phyloP scores from a whole-genome alignment of 2,329 filamentous ascomycete genomes.

The Monosporascus ibericus region DNA sequence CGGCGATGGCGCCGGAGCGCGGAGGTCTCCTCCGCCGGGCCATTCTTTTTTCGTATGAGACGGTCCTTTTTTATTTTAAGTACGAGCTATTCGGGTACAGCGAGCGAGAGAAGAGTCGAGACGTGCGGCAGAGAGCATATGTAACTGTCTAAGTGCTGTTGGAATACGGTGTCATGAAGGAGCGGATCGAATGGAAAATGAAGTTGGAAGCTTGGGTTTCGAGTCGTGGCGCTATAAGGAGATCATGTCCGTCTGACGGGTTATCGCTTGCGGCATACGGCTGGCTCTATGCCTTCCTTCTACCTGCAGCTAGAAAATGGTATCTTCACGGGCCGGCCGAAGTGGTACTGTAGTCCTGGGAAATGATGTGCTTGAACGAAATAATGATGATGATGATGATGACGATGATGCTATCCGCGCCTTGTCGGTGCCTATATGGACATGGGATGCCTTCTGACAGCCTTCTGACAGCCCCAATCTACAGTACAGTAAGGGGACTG shows the following conservation, averaged over 20 bases:
- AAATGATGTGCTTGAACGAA: too few relatives aligned
- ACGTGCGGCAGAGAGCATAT: neutral
- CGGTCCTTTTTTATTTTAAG: neutral
- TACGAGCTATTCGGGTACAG: neutral
- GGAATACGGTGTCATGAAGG: conserved; percentile 6
- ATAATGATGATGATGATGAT: too few relatives aligned
- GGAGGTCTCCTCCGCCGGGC: conserved; percentile 51
- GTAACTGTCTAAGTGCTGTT: neutral
- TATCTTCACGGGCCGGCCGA: too few relatives aligned
- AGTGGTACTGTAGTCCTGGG: too few relatives aligned
- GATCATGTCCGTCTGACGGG: conserved; percentile 12
- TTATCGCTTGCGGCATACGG: neutral
- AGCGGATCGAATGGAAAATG: conserved; percentile 10
- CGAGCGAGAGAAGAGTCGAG: neutral
- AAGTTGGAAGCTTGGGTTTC: neutral
- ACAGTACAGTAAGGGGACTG: too few relatives aligned
- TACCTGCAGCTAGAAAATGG: too few relatives aligned
- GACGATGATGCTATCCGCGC: too few relatives aligned
- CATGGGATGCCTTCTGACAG: too few relatives aligned
- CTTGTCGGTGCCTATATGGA: too few relatives aligned
- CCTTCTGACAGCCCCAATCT: too few relatives aligned
- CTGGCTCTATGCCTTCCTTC: too few relatives aligned
- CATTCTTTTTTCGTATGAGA: conserved; percentile 25
- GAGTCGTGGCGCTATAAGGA: conserved; percentile 12
- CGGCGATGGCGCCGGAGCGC: conserved; percentile 52